Conservation (phyloP, 2,329 filamentous ascomycete species). For the Fusarium xyrophilum region DNA sequence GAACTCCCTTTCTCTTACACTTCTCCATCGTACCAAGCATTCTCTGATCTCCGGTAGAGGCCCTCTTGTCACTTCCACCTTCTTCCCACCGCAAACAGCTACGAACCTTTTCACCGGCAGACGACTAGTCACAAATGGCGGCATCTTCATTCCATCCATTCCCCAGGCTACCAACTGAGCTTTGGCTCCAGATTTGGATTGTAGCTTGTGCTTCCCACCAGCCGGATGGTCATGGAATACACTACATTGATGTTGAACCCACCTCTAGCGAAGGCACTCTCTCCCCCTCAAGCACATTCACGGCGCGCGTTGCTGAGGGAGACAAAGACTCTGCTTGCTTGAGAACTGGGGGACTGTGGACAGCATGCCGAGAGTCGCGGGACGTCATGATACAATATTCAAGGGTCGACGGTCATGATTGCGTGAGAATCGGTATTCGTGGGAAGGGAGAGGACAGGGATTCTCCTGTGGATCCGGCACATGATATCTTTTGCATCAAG, state of each 20-base stretch:
- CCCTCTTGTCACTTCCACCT: not conserved
- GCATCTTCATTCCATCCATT: not conserved
- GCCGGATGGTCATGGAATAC: not conserved
- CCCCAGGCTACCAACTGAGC: not conserved
- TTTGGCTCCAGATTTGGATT: not conserved
- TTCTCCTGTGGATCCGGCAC: not conserved
- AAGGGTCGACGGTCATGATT: not conserved
- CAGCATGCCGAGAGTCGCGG: constrained; percentile 2
- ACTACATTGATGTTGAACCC: not conserved
- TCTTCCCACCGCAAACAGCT: not conserved
- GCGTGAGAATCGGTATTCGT: not conserved
- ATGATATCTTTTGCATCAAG: constrained; percentile 2
- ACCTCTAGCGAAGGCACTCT: not conserved
- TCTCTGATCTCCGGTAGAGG: not conserved
- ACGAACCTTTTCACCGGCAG: too few species aligned
- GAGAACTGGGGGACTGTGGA: not conserved
- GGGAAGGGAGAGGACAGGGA: too few species aligned
- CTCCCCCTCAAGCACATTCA: rapidly evolving
- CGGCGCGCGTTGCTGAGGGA: not conserved
- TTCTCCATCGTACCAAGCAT: rapidly evolving
- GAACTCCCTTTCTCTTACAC: not conserved
- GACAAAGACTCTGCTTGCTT: not conserved
- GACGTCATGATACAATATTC: not conserved
- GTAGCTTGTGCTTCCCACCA: not conserved
- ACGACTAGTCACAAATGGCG: not conserved